Evolutionary conservation across 2,329 filamentous ascomycete species (phyloP).

Genomic region (Penicillium expansum): DNA sequence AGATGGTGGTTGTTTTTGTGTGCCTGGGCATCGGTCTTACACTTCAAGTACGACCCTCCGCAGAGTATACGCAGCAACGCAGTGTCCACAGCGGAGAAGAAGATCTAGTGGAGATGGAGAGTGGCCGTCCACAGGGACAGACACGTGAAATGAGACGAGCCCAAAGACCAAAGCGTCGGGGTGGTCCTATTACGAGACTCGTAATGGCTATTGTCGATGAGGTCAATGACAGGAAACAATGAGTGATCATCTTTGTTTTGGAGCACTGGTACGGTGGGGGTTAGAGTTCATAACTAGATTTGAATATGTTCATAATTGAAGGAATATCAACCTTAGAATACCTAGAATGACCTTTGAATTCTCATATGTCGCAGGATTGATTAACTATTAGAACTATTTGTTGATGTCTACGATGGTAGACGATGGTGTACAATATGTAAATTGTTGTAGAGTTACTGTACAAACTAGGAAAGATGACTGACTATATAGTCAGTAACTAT

Average conservation of each 20-base stretch:
- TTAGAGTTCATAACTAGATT: background rate
- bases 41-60: slow-evolving; percentile 8
- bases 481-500: too few species aligned
- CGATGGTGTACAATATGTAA: too few species aligned
- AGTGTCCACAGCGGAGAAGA: background rate
- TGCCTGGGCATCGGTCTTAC: slow-evolving; percentile 27
- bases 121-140: background rate
- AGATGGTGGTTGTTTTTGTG: slow-evolving; percentile 30
- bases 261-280: background rate
- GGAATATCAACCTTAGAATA: too few species aligned
- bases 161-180: background rate
- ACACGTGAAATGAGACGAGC: background rate
- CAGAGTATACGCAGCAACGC: background rate
- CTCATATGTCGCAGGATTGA: too few species aligned
- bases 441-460: too few species aligned
- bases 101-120: background rate
- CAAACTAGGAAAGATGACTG: too few species aligned
- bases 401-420: too few species aligned
- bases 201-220: slow-evolving; percentile 1
- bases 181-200: background rate
- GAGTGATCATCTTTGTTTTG: background rate
- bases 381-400: too few species aligned
- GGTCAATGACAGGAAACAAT: background rate
- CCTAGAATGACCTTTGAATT: too few species aligned
- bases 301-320: background rate